These are phyloP conservation scores for Prorocentrum cordatum DNA, from an alignment of 169 alveolate genomes.

Conservation along the genomic window DNA sequence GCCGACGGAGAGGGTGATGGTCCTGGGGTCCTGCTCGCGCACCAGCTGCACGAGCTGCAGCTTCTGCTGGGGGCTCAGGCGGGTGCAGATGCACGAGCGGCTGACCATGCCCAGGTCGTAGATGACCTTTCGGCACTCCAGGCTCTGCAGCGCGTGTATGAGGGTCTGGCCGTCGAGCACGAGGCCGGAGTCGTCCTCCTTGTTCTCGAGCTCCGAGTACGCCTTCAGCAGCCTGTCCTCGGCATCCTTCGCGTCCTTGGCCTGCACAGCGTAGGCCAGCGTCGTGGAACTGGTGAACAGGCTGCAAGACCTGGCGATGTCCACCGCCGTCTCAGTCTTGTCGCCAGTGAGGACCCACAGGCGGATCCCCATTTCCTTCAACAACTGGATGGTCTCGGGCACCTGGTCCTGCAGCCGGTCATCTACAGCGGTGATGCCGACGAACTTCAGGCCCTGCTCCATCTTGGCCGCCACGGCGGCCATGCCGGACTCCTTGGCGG, in stretches of 20 bases:
- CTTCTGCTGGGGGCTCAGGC: constrained; percentile 53
- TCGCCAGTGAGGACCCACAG: constrained; percentile 95
- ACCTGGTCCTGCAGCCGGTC: constrained; percentile 84
- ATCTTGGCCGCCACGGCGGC: constrained; percentile 24
- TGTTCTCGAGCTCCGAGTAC: too few relatives aligned
- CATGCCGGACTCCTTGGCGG: too few relatives aligned
- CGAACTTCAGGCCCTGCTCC: constrained; percentile 28
- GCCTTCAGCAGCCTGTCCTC: neutral
- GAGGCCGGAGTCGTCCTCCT: neutral
- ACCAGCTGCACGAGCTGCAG: neutral
- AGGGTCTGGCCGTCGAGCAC: constrained; percentile 9
- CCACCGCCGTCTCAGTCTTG: constrained; percentile 92
- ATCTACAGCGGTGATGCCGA: constrained; percentile 60
- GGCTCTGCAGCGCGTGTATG: too few relatives aligned
- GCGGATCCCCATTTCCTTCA: constrained; percentile 80
- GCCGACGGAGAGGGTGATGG: constrained; percentile 81
- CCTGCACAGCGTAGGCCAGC: constrained; percentile 13
- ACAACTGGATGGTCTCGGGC: constrained; percentile 81
- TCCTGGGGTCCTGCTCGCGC: neutral
- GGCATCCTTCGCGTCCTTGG: too few relatives aligned
- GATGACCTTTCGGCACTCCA: too few relatives aligned
- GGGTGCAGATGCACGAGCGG: constrained; percentile 33
- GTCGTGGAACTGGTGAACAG: constrained; percentile 11
- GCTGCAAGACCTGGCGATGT: constrained; percentile 36
- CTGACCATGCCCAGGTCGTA: constrained; percentile 60